These are phyloP conservation scores for Phlegmacium glaucopus DNA, from an alignment of 768 basidiomycete genomes.

Conservation along the genomic window DNA sequence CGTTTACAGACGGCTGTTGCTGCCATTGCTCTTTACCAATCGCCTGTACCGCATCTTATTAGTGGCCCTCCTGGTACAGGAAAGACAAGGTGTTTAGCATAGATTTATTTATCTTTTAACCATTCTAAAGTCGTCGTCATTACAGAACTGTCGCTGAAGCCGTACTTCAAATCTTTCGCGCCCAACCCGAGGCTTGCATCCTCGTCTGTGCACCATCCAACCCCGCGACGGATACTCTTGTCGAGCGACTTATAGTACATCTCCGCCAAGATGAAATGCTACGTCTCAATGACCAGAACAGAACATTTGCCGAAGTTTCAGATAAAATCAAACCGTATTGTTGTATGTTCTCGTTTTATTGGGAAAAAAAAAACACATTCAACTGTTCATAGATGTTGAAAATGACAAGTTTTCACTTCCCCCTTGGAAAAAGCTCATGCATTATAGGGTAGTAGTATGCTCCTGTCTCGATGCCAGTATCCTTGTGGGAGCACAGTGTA, in stretches of 20 bases:
- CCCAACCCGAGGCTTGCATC: constrained; percentile 43
- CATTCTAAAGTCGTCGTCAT: background rate
- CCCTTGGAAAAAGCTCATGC: constrained; percentile 43
- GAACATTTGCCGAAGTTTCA: constrained; percentile 50
- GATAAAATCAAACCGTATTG: constrained; percentile 43
- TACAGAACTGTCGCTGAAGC: constrained; percentile 45
- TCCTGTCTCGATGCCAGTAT: constrained; percentile 46
- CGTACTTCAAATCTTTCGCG: constrained; percentile 46
- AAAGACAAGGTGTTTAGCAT: constrained; percentile 39
- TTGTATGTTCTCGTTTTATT: constrained; percentile 28
- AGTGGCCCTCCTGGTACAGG: constrained; percentile 51
- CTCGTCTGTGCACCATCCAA: constrained; percentile 51
- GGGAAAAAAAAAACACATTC: background rate
- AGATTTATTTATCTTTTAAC: background rate
- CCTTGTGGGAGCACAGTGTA: constrained; percentile 41
- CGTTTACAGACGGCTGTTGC: constrained; percentile 37
- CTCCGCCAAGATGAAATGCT: constrained; percentile 43
- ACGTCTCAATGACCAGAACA: constrained; percentile 43
- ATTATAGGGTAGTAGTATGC: constrained; percentile 43
- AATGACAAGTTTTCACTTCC: constrained; percentile 43
- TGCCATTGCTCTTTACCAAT: constrained; percentile 39
- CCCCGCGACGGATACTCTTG: constrained; percentile 48
- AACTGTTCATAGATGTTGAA: constrained; percentile 36
- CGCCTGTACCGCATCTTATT: constrained; percentile 45
- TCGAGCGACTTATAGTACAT: constrained; percentile 32